Conservation (phyloP, 805 yeast genomes). For the Zygosaccharomyces bailii region DNA sequence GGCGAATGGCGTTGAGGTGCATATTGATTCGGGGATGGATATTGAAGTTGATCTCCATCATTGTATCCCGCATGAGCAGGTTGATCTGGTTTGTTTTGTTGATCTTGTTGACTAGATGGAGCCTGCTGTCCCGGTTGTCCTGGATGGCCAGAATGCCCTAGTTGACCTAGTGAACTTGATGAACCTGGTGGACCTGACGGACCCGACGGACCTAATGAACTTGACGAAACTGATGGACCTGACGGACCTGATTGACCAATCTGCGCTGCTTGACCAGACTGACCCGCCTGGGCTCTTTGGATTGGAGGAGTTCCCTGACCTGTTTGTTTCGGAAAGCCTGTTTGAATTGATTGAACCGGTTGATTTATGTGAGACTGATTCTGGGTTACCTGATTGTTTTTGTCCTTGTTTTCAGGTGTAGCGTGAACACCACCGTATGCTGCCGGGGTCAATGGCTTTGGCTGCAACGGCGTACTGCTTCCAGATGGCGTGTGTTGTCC, state of each 20-base stretch:
- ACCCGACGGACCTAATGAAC: no score
- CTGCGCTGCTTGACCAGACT: background rate
- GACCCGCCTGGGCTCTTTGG: no score
- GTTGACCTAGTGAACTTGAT: background rate
- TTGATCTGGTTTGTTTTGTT: background rate
- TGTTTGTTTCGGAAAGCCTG: background rate
- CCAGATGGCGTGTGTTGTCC: slow-evolving; percentile 15
- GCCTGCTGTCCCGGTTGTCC: background rate
- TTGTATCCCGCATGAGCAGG: no score
- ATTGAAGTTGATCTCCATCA: background rate
- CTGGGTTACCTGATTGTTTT: background rate
- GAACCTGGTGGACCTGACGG: background rate
- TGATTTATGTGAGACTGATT: background rate
- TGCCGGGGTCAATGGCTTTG: slow-evolving; percentile 16
- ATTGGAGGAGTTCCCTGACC: background rate
- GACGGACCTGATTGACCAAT: background rate
- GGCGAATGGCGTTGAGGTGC: slow-evolving; percentile 2
- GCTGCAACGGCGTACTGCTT: slow-evolving; percentile 12
- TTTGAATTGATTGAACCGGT: background rate
- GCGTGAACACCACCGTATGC: background rate
- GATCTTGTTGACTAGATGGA: background rate
- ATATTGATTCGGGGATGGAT: background rate
- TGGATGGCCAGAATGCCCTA: background rate
- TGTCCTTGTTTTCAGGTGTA: background rate
- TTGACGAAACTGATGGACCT: background rate